Base-by-base conservation (phyloP, 1,139 yeast species). In the Diutina neorugosa region DNA sequence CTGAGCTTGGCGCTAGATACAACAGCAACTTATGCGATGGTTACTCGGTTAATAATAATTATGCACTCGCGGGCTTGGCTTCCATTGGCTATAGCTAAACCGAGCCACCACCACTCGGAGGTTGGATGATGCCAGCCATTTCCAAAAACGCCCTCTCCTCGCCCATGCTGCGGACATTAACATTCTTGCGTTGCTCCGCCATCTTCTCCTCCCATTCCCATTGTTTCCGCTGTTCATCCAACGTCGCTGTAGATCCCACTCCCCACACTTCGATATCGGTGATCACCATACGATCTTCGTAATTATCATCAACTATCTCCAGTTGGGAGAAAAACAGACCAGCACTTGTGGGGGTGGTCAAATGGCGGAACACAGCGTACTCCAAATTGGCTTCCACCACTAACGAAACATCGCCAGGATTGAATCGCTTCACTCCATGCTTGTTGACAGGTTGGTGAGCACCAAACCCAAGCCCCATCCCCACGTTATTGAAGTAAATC, bases 131-230 rank as follows among this genome's bases (percentile, higher is more conserved):
- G 14, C 98, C 98, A 0, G 89, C 98, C 91, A 91, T 79, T 60
- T 90, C 97, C 59, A 91, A 69, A 53, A 91, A 71, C 1, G 96
- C 96, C 52, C 91, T 69, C 54, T 90, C 96, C 60, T 90, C 97
- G 1, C 85, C 87, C 61, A 86, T 63, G 55, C 75, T 79, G 54
- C 77, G 76, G 44, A 83, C 56, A 61, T 89, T 88, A 3, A 90
- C 79, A 41, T 78, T 74, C 61, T 84, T 87, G 54, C 97, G 73
- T 40, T 89, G 83, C 59, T 81, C 78, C 0, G 96, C 96, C 63
- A 88, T 96, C 52, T 81, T 75, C 61, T 86, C 86, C 63, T 91
- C 97, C 96, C 96, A 89, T 61, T 84, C 91, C 94, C 96, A 86
- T 57, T 79, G 80, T 61, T 79, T 80, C 54, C 76, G 70, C 65